Conservation (phyloP, 2,329 filamentous ascomycete species). For the Capronia americana region DNA sequence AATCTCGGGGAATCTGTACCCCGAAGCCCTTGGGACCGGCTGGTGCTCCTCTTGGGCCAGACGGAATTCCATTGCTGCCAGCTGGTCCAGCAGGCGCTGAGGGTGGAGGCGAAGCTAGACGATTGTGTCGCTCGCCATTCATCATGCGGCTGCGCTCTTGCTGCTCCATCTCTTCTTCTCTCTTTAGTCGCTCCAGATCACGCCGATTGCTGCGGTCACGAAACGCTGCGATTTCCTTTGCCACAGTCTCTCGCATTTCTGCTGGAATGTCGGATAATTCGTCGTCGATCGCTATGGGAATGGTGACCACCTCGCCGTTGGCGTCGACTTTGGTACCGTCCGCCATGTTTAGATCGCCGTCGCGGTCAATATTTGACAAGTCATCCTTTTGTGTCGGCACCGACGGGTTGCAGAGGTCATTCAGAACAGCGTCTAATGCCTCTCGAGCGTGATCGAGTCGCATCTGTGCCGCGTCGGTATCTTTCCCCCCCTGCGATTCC, state of each 20-base stretch:
- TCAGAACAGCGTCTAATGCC: constrained; percentile 71
- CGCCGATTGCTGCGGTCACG: constrained; percentile 86
- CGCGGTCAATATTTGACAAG: constrained; percentile 61
- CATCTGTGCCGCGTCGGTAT: constrained; percentile 66
- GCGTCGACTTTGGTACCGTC: constrained; percentile 60
- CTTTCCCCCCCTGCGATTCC: constrained; percentile 68
- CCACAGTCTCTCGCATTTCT: constrained; percentile 94
- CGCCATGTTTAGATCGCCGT: constrained; percentile 72
- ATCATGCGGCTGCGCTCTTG: constrained; percentile 71
- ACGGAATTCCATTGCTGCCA: constrained; percentile 75
- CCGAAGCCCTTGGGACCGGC: constrained; percentile 71
- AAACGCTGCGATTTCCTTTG: constrained; percentile 92
- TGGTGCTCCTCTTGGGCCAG: constrained; percentile 77
- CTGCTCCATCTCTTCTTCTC: constrained; percentile 92
- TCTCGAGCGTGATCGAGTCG: constrained; percentile 72
- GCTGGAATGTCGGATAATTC: constrained; percentile 94
- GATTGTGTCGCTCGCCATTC: constrained; percentile 69
- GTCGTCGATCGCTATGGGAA: constrained; percentile 85
- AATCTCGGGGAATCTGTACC: constrained; percentile 70
- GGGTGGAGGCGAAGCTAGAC: constrained; percentile 74
- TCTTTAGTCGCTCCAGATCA: constrained; percentile 83
- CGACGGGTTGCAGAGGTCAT: constrained; percentile 73
- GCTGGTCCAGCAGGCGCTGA: constrained; percentile 67
- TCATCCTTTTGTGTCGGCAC: constrained; percentile 53
- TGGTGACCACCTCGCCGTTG: constrained; percentile 77